A percentile compares a stretch with the other conserved stretches of the same genome.
These are phyloP conservation scores for Xylaria curta DNA, from an alignment of 495 filamentous ascomycete genomes.

Conservation along the genomic window DNA sequence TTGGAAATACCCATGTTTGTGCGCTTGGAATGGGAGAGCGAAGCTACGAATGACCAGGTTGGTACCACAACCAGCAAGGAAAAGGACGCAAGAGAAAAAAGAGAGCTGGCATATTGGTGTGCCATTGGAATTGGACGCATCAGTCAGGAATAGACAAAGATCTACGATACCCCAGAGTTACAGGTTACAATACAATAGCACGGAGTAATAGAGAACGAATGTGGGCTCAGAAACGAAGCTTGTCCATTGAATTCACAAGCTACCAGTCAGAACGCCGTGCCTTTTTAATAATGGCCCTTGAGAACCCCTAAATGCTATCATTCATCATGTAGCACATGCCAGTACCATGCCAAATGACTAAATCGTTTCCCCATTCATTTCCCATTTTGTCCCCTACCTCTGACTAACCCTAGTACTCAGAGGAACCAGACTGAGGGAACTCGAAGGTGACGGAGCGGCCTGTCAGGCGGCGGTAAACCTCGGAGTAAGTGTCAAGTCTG, in stretches of 20 bases:
- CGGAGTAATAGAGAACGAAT: slow-evolving; percentile 11
- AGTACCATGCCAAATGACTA: slow-evolving; percentile 23
- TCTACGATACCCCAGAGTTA: slow-evolving; percentile 41
- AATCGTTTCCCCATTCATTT: slow-evolving; percentile 18
- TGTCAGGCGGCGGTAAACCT: slow-evolving; percentile 96
- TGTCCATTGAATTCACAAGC: slow-evolving; percentile 32
- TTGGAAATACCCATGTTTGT: slow-evolving; percentile 95
- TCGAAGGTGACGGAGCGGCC: slow-evolving; percentile 94
- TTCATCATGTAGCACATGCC: slow-evolving; percentile 28
- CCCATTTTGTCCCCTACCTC: slow-evolving; percentile 13
- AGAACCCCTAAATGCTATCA: slow-evolving; percentile 29
- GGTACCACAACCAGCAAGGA: slow-evolving; percentile 45
- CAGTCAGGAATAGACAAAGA: slow-evolving; percentile 42
- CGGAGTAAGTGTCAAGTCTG: slow-evolving; percentile 97
- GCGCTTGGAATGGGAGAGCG: slow-evolving; percentile 88
- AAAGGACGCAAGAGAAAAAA: slow-evolving; percentile 57
- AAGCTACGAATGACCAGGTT: slow-evolving; percentile 71
- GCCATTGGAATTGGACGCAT: slow-evolving; percentile 89
- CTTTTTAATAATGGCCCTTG: slow-evolving; percentile 27
- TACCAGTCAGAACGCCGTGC: slow-evolving; percentile 32
- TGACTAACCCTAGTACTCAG: slow-evolving; percentile 73
- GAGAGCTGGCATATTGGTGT: slow-evolving; percentile 94
- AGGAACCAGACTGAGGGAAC: slow-evolving; percentile 82
- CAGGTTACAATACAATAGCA: slow-evolving; percentile 7
- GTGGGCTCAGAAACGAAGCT: slow-evolving; percentile 29